These are phyloP conservation scores for Peterozyma toletana DNA, from an alignment of 805 yeast species.

Conservation along the genomic window DNA sequence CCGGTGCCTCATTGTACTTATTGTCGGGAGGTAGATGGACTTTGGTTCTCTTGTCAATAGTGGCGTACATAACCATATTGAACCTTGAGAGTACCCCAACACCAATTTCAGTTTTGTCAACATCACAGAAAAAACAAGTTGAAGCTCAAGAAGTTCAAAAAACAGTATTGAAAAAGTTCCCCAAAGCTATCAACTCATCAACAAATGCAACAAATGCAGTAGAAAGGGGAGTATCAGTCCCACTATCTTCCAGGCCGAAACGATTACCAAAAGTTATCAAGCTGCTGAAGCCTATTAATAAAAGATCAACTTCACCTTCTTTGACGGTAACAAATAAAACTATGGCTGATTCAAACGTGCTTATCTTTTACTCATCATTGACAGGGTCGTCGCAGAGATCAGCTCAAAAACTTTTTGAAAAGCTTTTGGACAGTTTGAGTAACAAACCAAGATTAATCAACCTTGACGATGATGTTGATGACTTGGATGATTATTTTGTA, in stretches of 20 bases:
- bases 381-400: slow-evolving; percentile 77
- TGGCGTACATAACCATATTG: slow-evolving; percentile 9
- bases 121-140: too few relatives aligned
- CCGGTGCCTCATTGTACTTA: slow-evolving; percentile 18
- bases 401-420: slow-evolving; percentile 44
- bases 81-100: not conserved
- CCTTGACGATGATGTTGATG: slow-evolving; percentile 76
- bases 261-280: slow-evolving; percentile 35
- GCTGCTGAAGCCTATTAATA: slow-evolving; percentile 18
- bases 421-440: slow-evolving; percentile 22
- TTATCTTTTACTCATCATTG: slow-evolving; percentile 74
- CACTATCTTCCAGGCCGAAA: slow-evolving; percentile 15
- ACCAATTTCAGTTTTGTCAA: too few relatives aligned
- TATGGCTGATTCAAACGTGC: slow-evolving; percentile 46
- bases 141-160: too few relatives aligned
- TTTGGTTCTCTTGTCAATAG: slow-evolving; percentile 19
- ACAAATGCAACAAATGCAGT: not conserved
- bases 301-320: slow-evolving; percentile 18
- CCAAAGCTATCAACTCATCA: not conserved
- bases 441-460: slow-evolving; percentile 49
- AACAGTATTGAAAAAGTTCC: slow-evolving; percentile 1
- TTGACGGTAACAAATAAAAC: slow-evolving; percentile 30
- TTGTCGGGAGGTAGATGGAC: slow-evolving; percentile 37
- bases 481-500: slow-evolving; percentile 75
- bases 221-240: not conserved